Evolutionary conservation across 78 protist genomes (phyloP).

Genomic region (slime mould (Dictyostelium discoideum)): DNA sequence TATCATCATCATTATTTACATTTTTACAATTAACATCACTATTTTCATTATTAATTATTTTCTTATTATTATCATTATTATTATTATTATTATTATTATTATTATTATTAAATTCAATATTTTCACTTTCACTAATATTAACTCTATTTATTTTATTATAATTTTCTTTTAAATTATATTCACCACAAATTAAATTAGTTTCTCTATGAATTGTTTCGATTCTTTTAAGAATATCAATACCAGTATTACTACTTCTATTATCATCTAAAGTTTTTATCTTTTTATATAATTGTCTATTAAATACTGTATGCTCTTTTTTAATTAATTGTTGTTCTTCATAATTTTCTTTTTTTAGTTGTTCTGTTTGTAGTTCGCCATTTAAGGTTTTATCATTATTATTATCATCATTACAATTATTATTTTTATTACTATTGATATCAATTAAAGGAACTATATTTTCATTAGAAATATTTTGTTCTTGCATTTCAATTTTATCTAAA

Average conservation of each 20-base stretch:
- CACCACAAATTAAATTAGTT: neutral
- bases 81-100: neutral
- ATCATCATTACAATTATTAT: too few species aligned
- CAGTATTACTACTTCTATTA: neutral
- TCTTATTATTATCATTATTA: too few species aligned
- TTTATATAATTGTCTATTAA: neutral
- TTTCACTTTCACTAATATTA: neutral
- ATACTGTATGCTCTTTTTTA: too few species aligned
- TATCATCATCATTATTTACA: neutral
- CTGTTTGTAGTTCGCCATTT: neutral
- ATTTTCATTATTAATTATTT: neutral
- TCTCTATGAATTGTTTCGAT: neutral
- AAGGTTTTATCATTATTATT: too few species aligned
- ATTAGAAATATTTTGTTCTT: too few species aligned
- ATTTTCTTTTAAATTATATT: neutral
- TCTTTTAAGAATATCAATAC: neutral
- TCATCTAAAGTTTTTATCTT: neutral
- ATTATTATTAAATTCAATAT: neutral
- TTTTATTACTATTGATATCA: too few species aligned
- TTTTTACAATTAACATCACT: neutral
- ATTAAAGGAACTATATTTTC: too few species aligned
- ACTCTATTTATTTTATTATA: neutral
- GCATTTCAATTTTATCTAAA: too few species aligned
- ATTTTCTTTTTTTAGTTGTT: neutral
- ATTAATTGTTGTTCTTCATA: neutral